phyloP scores from a whole-genome alignment of 352 stramenopile species.

The Phytophthora cryptogea region DNA sequence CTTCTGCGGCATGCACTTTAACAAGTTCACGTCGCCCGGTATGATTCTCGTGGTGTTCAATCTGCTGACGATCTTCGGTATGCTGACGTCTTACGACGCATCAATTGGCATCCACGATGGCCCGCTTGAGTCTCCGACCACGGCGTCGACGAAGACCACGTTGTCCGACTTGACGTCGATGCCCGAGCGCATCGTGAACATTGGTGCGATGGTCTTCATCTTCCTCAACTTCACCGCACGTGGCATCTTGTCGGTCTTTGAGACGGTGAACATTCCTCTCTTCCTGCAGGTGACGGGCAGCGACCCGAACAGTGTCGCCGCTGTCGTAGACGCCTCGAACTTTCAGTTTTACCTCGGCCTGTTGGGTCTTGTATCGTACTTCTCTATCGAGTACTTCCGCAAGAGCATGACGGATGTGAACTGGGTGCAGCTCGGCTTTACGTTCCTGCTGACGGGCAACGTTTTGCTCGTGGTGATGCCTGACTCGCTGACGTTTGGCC shows the following conservation, averaged over 20 bases:
- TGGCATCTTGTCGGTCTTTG: slow-evolving; percentile 81
- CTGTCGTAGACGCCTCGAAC: slow-evolving; percentile 73
- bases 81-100: slow-evolving; percentile 65
- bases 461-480: slow-evolving; percentile 55
- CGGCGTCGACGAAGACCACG: slow-evolving; percentile 42
- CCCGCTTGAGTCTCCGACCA: slow-evolving; percentile 52
- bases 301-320: slow-evolving; percentile 50
- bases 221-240: slow-evolving; percentile 80
- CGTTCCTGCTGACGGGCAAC: slow-evolving; percentile 67
- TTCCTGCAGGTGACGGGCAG: slow-evolving; percentile 73
- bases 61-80: slow-evolving; percentile 61
- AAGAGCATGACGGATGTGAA: slow-evolving; percentile 66
- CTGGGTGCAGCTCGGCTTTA: slow-evolving; percentile 74
- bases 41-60: slow-evolving; percentile 71
- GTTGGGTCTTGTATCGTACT: slow-evolving; percentile 76
- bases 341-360: slow-evolving; percentile 85
- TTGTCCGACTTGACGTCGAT: slow-evolving; percentile 59
- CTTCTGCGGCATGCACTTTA: slow-evolving; percentile 68
- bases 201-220: slow-evolving; percentile 77
- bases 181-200: slow-evolving; percentile 70
- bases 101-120: slow-evolving; percentile 62
- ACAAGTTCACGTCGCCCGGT: slow-evolving; percentile 75
- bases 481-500: slow-evolving; percentile 48
- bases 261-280: slow-evolving; percentile 85
- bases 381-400: slow-evolving; percentile 80